A percentile compares a stretch with the other conserved stretches of the same genome.
phyloP scores from a whole-genome alignment of 164 flowering plant genomes.

The Vitis riparia region DNA sequence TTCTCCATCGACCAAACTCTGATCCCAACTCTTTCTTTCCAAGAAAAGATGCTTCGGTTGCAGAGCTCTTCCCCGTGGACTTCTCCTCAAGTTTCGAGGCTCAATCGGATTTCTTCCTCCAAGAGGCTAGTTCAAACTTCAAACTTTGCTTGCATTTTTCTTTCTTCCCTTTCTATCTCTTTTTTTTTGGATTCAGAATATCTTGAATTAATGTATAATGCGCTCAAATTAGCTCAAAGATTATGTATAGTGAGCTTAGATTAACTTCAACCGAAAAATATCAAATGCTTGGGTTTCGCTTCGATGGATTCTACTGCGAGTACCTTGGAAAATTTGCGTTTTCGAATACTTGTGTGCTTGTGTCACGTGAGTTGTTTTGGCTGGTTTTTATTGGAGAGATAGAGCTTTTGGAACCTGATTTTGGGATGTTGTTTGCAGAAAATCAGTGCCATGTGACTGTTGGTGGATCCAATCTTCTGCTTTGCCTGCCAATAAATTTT shows the following conservation, averaged over 20 bases:
- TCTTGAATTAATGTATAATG: background rate
- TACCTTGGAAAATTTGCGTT: background rate
- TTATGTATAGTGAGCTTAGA: too few species aligned
- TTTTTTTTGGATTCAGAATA: background rate
- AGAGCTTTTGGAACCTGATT: background rate
- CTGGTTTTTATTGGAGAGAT: background rate
- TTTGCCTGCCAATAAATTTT: constrained; percentile 1
- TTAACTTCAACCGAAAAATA: too few species aligned
- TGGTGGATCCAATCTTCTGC: constrained; percentile 31
- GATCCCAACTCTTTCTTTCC: background rate
- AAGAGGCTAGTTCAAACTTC: constrained; percentile 16
- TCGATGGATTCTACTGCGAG: background rate
- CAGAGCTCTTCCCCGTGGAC: constrained; percentile 41
- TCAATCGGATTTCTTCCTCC: constrained; percentile 12
- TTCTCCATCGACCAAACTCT: background rate
- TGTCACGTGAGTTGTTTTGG: background rate
- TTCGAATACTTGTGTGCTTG: background rate
- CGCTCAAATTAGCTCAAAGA: too few species aligned
- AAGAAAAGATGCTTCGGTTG: constrained; percentile 38
- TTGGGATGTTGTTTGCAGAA: constrained; percentile 33
- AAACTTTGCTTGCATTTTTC: background rate
- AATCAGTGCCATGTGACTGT: constrained; percentile 21
- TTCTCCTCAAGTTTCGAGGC: constrained; percentile 23
- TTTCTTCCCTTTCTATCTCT: background rate
- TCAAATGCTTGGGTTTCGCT: background rate